phyloP scores from a whole-genome alignment of 345 rosid species.

The Litchi chinensis region DNA sequence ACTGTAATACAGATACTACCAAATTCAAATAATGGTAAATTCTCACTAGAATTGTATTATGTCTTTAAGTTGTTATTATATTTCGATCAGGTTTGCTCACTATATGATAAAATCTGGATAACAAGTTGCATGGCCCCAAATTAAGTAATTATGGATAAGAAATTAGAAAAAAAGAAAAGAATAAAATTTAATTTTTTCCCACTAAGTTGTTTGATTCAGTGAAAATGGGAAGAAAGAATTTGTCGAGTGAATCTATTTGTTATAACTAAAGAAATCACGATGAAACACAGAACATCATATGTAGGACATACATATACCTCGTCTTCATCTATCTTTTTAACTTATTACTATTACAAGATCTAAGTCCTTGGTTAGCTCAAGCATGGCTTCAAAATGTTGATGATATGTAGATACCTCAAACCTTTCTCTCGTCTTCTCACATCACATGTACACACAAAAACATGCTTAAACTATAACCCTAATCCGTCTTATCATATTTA shows the following conservation, averaged over 20 bases:
- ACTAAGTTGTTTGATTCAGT: neutral
- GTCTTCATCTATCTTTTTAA: neutral
- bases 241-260: neutral
- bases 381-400: neutral
- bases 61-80: neutral
- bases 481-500: neutral
- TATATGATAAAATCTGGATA: neutral
- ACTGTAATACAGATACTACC: no score
- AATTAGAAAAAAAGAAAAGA: neutral
- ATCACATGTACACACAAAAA: neutral
- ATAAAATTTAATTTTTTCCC: neutral
- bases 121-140: neutral
- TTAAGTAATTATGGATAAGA: no score
- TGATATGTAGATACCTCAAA: neutral
- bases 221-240: neutral
- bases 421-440: neutral
- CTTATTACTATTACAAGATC: neutral
- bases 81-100: neutral
- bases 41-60: no score
- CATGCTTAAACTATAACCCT: constrained; percentile 6
- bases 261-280: neutral
- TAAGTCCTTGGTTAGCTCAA: constrained; percentile 1
- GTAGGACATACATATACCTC: neutral
- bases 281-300: neutral
- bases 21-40: no score